Evolutionary conservation across 768 basidiomycete species (phyloP), one percentile per base, ranked within the genome.

Genomic region (Suillus bovinus): DNA sequence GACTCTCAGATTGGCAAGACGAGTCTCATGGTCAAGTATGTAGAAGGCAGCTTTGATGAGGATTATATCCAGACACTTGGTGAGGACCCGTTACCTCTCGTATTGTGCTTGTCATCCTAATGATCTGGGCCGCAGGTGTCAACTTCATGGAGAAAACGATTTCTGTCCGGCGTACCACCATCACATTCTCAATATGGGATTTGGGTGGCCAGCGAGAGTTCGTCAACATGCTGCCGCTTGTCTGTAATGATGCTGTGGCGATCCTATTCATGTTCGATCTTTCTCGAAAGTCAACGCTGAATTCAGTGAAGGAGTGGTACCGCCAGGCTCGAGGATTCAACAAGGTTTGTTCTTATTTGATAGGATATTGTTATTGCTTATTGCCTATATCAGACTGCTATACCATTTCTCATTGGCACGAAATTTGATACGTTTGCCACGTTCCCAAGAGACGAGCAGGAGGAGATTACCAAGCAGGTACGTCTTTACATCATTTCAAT

Each of bases 141-240:
- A 98, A 98, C 78, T 99, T 99, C 78, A 99, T 99, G 97, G 96
- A 99, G 82, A 99, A 99, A 83, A 97, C 96, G 17, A 98, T 99
- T 70, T 91, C 93, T 61, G 96, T 99, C 68, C 89, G 97, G 68
- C 90, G 96, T 76, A 99, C 97, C 62, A 97, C 96, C 61, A 99
- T 99, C 77, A 98, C 96, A 3, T 99, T 99, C 80, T 98, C 96
- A 66, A 97, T 99, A 77, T 99, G 97, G 96, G 95, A 97, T 82
- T 80, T 97, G 61, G 95, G 95, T 67, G 95, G 94, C 54, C 96
- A 99, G 75, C 85, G 96, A 59, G 97, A 99, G 77, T 99, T 99
- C 76, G 97, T 99, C 68, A 96, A 96, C 78, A 98, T 99, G 96
- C 81, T 98, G 39, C 96, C 96, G 20, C 85, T 99, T 49, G 96